Base-by-base conservation (phyloP, 2,329 filamentous ascomycete genomes). In the Epichloe sylvatica region DNA sequence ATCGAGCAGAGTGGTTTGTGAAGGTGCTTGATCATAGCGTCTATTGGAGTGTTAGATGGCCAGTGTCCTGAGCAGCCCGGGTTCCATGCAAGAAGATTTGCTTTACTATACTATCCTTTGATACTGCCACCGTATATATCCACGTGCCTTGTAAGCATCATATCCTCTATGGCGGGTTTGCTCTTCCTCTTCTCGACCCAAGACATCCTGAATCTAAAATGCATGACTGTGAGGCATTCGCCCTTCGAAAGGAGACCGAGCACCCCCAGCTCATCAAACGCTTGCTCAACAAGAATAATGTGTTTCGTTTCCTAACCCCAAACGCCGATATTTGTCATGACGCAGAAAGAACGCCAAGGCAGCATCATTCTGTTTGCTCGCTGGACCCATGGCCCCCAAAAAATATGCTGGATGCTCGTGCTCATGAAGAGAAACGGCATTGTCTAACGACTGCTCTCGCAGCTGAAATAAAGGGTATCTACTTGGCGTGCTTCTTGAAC, bases 401-500 rank as follows among this genome's bases (percentile, higher is more conserved):
- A 44, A 35, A 11, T 3, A 12, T 49, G 25, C 49, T 50, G 34
- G 47, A 37, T 46, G 45, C 45, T 35, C 39, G 39, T 37, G 47
- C 54, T 35, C 50, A 19, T 35, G 15, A 34, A 38, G 37, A 41
- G 23, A 35, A 38, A 30, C 15, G 13, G 23, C 5, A 23, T 35
- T 19, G 9, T 13, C 17, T 35, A 47, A 25, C 33, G 3, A 46
- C 39, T 8, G 13, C 38, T n/a, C 21, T 41, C 13, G 38, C 38
- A 19, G 7, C 38, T 53, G 45, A 50, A 38, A 25, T 23, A 34
- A 43, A 23, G 38, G 7, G 12, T n/a, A 25, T 41, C 64, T 76
- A 83, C 69, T 83, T 83, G 51, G 73, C 71, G 56, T 83, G 77
- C 65, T 85, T 84, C 73, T 89, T 88, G 72, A 92, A 98, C 49